phyloP scores from a whole-genome alignment of 73 alveolate species.

The Paramecium sexaurelia region DNA sequence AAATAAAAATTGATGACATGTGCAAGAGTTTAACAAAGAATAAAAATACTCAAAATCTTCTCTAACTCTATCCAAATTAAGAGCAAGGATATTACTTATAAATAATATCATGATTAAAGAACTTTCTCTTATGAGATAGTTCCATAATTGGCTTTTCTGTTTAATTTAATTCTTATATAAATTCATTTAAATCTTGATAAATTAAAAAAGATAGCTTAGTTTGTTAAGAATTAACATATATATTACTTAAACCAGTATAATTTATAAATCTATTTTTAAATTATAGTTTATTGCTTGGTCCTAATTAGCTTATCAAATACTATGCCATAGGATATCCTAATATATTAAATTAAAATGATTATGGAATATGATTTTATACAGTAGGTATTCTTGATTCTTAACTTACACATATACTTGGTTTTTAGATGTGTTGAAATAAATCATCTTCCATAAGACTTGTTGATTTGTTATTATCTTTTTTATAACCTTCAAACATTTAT shows the following conservation, averaged over 20 bases:
- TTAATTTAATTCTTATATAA: not conserved
- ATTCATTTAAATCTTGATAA: not conserved
- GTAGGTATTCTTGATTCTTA: not conserved
- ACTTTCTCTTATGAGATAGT: not conserved
- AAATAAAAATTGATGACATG: too few species aligned
- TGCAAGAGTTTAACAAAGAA: not conserved
- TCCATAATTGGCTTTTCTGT: not conserved
- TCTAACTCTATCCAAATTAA: not conserved
- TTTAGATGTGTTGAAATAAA: not conserved
- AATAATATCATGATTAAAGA: not conserved
- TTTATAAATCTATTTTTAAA: not conserved
- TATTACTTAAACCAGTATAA: not conserved
- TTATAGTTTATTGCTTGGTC: not conserved
- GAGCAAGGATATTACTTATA: not conserved
- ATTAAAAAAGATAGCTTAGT: not conserved
- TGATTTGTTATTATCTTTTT: not conserved
- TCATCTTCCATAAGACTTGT: not conserved
- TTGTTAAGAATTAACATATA: not conserved
- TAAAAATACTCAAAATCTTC: not conserved
- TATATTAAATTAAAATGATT: not conserved
- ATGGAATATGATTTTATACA: not conserved
- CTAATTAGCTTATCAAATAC: not conserved
- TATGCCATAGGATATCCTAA: not conserved
- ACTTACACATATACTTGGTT: not conserved
- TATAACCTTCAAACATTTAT: not conserved